Base-by-base conservation (phyloP, 2,329 filamentous ascomycete species). In the Xylaria polymorpha region DNA sequence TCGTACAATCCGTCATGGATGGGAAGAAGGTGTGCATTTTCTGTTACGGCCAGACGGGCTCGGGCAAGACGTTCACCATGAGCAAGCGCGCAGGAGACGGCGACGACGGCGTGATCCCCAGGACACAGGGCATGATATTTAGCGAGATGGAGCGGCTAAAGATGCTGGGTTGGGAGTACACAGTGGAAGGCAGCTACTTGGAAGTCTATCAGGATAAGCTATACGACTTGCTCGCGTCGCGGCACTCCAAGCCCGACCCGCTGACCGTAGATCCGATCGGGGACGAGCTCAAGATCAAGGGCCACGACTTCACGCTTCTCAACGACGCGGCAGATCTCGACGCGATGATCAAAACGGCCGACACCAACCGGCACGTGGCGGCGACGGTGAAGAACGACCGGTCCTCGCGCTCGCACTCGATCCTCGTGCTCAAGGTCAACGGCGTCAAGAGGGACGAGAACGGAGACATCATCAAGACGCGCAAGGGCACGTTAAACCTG, bases 21-120 rank as follows among this genome's bases (percentile, higher is more conserved):
- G 96, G 96, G 1, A 99, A 97, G 84, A 99, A 98, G 74, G 96
- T 99, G 61, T 98, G 95, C 81, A 98, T 99, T 71, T 97, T 99
- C 82, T 98, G 94, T 78, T 99, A 99, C 78, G 96, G 96, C 51
- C 96, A 99, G 80, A 99, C 96, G 0, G 96, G 96, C 3, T 96
- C 94, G 20, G 96, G 96, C 69, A 99, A 99, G 85, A 99, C 96
- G 0, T 93, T 91, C 78, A 98, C 96, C 4, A 99, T 99, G 96
- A 79, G 77, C 66, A 72, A 72, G 41, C 74, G 74, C 29, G 55
- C 70, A 4, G 75, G 97, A 93, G 10, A 92, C 91, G 0, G 81
- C 85, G 1, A 75, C 29, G 93, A 98, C 75, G 96, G 96, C 73
- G 98, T 99, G 91, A 99, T 99, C 68, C 95, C 96, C 1, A 89